Base-by-base conservation (phyloP, 805 yeast genomes). In the Sungouiozyma ichnusensis region DNA sequence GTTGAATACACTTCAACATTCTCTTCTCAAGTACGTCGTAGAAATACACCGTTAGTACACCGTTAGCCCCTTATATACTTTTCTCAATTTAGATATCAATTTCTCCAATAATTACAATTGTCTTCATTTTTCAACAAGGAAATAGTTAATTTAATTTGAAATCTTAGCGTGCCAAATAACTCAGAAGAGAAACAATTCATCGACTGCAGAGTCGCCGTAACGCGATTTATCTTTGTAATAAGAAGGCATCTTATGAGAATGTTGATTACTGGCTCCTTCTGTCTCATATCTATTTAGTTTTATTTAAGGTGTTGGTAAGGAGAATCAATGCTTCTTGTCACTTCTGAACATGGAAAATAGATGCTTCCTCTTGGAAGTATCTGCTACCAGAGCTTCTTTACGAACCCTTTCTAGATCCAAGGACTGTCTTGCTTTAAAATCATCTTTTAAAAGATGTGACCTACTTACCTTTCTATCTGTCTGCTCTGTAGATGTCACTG, bases 261-360 rank as follows among this genome's bases (percentile, higher is more conserved):
- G 18, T 20, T 27, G 29, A 18, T 11, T 13, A 14, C 16, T 20
- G 33, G 9, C n/a, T n/a, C n/a, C n/a, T n/a, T n/a, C n/a, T n/a
- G n/a, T n/a, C n/a, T n/a, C n/a, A n/a, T n/a, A n/a, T n/a, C n/a
- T n/a, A n/a, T n/a, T n/a, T n/a, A n/a, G n/a, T n/a, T n/a, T n/a
- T n/a, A n/a, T n/a, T n/a, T n/a, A n/a, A n/a, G n/a, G n/a, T n/a
- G n/a, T n/a, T n/a, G n/a, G n/a, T n/a, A n/a, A n/a, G 3, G 20
- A 33, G 9, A 6, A 15, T 9, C 14, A 15, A 43, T 33, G 48
- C 41, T 48, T 52, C 45, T 48, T 53, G 39, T 51, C 56, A 18
- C 51, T 38, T 46, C 55, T 54, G 35, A 59, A 56, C 19, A 54
- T 56, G 7, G 62, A 57, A 38, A 59, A 59, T 18, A 59, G 40